Base-by-base conservation (phyloP, 257 asterid genomes). In the Ilex aquifolium region DNA sequence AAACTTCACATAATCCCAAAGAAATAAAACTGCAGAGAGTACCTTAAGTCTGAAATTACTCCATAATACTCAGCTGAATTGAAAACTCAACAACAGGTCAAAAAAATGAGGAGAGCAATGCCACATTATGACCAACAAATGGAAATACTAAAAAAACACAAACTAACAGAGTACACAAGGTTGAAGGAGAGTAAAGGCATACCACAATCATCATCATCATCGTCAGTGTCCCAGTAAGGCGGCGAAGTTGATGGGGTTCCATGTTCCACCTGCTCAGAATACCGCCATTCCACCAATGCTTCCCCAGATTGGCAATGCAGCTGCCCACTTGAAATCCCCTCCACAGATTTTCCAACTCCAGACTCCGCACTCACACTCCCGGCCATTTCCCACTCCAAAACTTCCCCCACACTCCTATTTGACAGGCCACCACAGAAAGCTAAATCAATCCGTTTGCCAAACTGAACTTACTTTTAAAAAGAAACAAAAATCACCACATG, bases 241-340 rank as follows among this genome's bases (percentile, higher is more conserved):
- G 96, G 95, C 3, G 90, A 85, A 44, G 92, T 88, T 21, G 96
- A 88, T 1, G 96, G 83, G 16, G 66, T 77, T 55, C 90, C 95
- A 72, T 76, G 83, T 67, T 88, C 95, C 72, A 85, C 83, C 82
- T 85, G 89, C 75, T 88, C 95, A 0, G 72, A 84, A 32, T 88
- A 88, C 74, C 96, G 78, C 90, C 86, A 85, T 74, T 88, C 96
- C 1, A 84, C 87, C 77, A 83, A 71, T 31, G 81, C 89, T 78
- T 85, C 94, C 55, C 88, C 78, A 4, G 93, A 65, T 70, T 79
- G 90, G 67, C 83, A 80, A 52, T 62, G 72, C 74, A 73, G 83
- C 76, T 72, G 82, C 65, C 79, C 86, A 72, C 73, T 78, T 30
- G 82, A 78, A 57, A 65, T 78, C 48, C 76, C 88, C 61, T 82